Conservation (phyloP, 257 asterid species). For the Perilla frutescens region DNA sequence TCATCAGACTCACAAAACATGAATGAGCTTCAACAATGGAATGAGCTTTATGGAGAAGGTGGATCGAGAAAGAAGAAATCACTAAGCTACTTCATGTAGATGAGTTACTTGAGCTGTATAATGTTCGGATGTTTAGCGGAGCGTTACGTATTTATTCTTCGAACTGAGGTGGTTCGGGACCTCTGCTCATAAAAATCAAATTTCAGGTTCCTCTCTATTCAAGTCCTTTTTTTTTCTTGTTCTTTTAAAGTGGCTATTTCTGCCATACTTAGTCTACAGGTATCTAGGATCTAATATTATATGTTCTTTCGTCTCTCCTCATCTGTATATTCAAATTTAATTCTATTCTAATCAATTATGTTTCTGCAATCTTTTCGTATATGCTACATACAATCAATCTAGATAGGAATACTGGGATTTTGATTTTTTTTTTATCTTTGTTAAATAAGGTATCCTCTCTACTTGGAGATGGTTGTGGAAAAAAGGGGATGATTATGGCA, state of each 20-base stretch:
- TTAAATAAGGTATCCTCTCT: too few relatives aligned
- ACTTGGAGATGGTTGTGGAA: too few relatives aligned
- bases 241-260: slow-evolving; percentile 28
- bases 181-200: slow-evolving; percentile 34
- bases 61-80: slow-evolving; percentile 78
- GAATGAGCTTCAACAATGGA: slow-evolving; percentile 83
- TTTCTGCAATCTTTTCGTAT: background rate
- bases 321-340: slow-evolving; percentile 39
- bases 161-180: slow-evolving; percentile 26
- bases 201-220: slow-evolving; percentile 47
- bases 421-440: background rate
- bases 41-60: slow-evolving; percentile 82
- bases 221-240: background rate
- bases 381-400: background rate
- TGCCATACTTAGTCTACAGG: slow-evolving; percentile 40
- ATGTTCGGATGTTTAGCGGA: slow-evolving; percentile 27
- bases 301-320: slow-evolving; percentile 3
- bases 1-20: slow-evolving; percentile 76
- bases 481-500: too few relatives aligned
- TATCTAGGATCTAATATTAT: slow-evolving; percentile 22
- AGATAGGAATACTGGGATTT: background rate
- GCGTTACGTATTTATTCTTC: slow-evolving; percentile 5
- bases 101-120: slow-evolving; percentile 37
- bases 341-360: slow-evolving; percentile 27
- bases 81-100: slow-evolving; percentile 78